Percentiles rank a stretch among this genome's conserved stretches.
Conservation (phyloP, 208 protist genomes). For the Acanthamoeba royreba region DNA sequence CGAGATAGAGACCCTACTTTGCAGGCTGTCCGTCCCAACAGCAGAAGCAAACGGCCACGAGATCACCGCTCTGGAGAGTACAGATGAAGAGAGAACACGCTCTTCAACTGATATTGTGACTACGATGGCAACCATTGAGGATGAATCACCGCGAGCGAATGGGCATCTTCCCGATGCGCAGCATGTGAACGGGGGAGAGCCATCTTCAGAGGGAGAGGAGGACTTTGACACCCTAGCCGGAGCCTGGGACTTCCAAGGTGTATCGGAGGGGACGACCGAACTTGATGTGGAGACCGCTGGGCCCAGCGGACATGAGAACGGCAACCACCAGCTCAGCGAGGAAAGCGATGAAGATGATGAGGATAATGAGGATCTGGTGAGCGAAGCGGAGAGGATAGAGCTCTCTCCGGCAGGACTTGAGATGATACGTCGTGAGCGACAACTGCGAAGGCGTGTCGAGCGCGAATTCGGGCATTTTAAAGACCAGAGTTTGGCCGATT, state of each 20-base stretch:
- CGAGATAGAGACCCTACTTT: no score
- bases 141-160: no score
- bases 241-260: neutral
- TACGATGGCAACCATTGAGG: neutral
- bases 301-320: neutral
- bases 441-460: neutral
- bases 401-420: neutral
- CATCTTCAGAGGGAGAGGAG: neutral
- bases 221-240: neutral
- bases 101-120: no score
- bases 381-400: neutral
- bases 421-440: neutral
- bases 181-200: no score
- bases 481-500: neutral
- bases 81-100: no score
- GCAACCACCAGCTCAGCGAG: neutral
- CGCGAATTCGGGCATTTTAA: neutral
- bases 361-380: neutral
- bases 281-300: neutral
- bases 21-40: no score
- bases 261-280: neutral
- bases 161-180: no score
- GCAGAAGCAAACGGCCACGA: no score
- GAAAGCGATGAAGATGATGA: neutral
- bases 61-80: no score